Evolutionary conservation across 441 rosid genomes (phyloP).

Genomic region (Euphorbia celastroides): DNA sequence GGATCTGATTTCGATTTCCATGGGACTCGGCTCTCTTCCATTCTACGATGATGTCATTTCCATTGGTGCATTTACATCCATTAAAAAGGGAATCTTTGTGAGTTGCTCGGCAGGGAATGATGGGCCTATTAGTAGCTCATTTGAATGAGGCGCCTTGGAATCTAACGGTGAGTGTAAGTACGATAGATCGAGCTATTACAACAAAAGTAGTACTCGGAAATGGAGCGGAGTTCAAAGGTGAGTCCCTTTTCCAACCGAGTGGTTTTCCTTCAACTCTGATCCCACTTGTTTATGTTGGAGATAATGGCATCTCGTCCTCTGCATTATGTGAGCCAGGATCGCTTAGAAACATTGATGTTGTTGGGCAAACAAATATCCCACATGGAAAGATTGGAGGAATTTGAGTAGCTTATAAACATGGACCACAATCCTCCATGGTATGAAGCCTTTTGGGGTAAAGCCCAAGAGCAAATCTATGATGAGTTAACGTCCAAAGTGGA

Average conservation of each 20-base stretch:
- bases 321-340: constrained; percentile 30
- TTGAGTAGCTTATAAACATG: too few relatives aligned
- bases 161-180: constrained; percentile 45
- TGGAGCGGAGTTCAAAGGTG: constrained; percentile 32
- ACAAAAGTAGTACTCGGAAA: constrained; percentile 36
- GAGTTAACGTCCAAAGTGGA: too few relatives aligned
- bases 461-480: too few relatives aligned
- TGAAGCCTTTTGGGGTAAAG: too few relatives aligned
- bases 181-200: constrained; percentile 29
- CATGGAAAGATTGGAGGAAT: too few relatives aligned
- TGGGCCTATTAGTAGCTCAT: constrained; percentile 27
- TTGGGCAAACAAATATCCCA: too few relatives aligned
- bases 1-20: constrained; percentile 24
- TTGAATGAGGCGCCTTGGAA: constrained; percentile 55
- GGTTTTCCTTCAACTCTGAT: constrained; percentile 20
- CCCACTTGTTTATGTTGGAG: constrained; percentile 35
- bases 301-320: constrained; percentile 23
- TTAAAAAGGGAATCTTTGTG: constrained; percentile 36
- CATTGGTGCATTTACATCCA: constrained; percentile 41
- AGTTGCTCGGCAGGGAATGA: constrained; percentile 41
- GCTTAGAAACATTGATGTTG: constrained; percentile 25
- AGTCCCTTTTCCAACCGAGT: constrained; percentile 29
- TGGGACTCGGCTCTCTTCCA: constrained; percentile 25
- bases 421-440: too few relatives aligned
- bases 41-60: constrained; percentile 27